phyloP scores from a whole-genome alignment of 805 yeast species.

The Nakazawaea sp. region DNA sequence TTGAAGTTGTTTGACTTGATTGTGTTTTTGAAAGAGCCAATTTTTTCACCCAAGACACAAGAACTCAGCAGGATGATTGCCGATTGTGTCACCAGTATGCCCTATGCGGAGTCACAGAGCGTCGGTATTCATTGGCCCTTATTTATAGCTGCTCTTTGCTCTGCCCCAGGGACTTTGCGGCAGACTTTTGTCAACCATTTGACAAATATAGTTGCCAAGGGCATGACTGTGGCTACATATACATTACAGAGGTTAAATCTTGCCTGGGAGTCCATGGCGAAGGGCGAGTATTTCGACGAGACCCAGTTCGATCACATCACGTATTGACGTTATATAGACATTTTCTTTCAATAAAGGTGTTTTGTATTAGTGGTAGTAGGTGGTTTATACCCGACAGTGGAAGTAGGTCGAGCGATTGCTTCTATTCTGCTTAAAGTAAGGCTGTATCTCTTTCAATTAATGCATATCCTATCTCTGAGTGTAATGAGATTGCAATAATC shows the following conservation, averaged over 20 bases:
- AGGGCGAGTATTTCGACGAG: slow-evolving; percentile 7
- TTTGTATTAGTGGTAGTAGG: too few species aligned
- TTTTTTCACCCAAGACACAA: slow-evolving; percentile 3
- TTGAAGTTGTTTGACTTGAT: slow-evolving; percentile 7
- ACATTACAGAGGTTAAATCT: slow-evolving; percentile 8
- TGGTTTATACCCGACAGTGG: too few species aligned
- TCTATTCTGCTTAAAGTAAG: too few species aligned
- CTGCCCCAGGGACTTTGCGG: slow-evolving; percentile 6
- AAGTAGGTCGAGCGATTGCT: too few species aligned
- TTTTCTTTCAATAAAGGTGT: too few species aligned
- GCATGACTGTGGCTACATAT: slow-evolving; percentile 8
- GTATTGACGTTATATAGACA: too few species aligned
- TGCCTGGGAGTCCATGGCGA: slow-evolving; percentile 8
- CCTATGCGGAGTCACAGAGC: slow-evolving; percentile 8
- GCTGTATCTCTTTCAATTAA: too few species aligned
- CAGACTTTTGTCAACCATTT: slow-evolving; percentile 3
- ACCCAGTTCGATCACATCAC: slow-evolving; percentile 5
- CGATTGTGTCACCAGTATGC: slow-evolving; percentile 7
- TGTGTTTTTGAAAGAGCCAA: slow-evolving; percentile 2
- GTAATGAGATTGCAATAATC: too few species aligned
- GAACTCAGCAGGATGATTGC: slow-evolving; percentile 4
- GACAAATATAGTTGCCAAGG: slow-evolving; percentile 7
- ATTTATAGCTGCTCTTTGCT: slow-evolving; percentile 6
- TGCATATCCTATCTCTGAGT: too few species aligned
- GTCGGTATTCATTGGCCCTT: slow-evolving; percentile 13